phyloP scores from a whole-genome alignment of 495 filamentous ascomycete species.

The Penicillium robsamsonii region DNA sequence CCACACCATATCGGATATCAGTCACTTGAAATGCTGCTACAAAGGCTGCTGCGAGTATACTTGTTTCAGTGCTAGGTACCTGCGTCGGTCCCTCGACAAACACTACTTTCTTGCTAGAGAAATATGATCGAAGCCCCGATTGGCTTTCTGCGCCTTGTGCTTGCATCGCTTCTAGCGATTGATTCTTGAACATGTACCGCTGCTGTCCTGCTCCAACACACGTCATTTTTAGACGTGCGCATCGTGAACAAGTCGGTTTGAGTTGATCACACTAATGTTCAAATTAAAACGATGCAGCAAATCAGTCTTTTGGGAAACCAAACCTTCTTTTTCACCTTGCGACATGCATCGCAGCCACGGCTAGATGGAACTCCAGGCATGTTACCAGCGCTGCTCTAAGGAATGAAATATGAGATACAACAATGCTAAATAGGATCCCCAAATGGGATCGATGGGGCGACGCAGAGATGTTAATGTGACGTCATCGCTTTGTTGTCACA shows the following conservation, averaged over 20 bases:
- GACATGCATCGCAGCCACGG: conserved; percentile 48
- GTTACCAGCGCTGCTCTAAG: too few species aligned
- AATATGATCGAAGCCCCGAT: neutral
- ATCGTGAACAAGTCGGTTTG: conserved; percentile 39
- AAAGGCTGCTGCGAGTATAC: conserved; percentile 23
- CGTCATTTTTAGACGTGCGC: conserved; percentile 35
- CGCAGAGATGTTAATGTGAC: neutral
- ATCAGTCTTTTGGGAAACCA: neutral
- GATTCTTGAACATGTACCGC: conserved; percentile 42
- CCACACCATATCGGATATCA: conserved; percentile 36
- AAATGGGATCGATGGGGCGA: neutral
- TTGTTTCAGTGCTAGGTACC: conserved; percentile 8
- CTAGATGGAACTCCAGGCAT: conserved; percentile 51
- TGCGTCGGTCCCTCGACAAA: conserved; percentile 2
- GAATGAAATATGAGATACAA: neutral
- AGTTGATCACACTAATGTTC: conserved; percentile 35
- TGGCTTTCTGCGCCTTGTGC: neutral
- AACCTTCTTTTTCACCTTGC: conserved; percentile 49
- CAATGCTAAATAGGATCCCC: neutral
- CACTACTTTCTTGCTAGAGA: neutral
- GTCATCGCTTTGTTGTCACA: neutral
- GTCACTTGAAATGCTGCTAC: conserved; percentile 24
- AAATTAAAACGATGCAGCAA: conserved; percentile 4
- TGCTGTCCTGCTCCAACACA: conserved; percentile 43
- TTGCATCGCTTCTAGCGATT: conserved; percentile 1